Conservation (phyloP, 164 flowering plant genomes). For the Liriodendron chinense region DNA sequence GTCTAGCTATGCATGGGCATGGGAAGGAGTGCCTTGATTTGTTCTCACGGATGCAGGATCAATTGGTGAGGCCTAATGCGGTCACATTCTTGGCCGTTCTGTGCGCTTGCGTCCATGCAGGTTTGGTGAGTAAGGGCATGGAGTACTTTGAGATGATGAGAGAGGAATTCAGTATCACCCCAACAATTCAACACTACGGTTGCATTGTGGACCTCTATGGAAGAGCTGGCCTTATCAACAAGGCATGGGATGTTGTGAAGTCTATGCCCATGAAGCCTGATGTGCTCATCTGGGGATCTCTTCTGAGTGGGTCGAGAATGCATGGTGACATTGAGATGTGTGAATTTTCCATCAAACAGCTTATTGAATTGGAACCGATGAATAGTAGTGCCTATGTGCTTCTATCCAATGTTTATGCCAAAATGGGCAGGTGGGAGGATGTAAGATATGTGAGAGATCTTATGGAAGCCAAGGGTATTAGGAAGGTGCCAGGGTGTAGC, state of each 20-base stretch:
- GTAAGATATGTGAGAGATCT: slow-evolving; percentile 30
- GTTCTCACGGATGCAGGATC: slow-evolving; percentile 24
- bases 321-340: slow-evolving; percentile 29
- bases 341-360: slow-evolving; percentile 25
- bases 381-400: slow-evolving; percentile 38
- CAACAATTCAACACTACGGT: slow-evolving; percentile 40
- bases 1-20: slow-evolving; percentile 37
- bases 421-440: slow-evolving; percentile 30
- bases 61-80: slow-evolving; percentile 30
- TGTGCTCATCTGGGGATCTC: slow-evolving; percentile 43
- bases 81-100: slow-evolving; percentile 35
- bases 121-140: slow-evolving; percentile 33
- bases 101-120: slow-evolving; percentile 42
- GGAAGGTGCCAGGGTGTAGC: slow-evolving; percentile 43
- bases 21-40: slow-evolving; percentile 22
- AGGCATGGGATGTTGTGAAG: slow-evolving; percentile 31
- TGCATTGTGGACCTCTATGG: slow-evolving; percentile 41
- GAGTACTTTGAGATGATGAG: slow-evolving; percentile 33
- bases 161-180: slow-evolving; percentile 27
- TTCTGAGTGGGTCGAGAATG: slow-evolving; percentile 35
- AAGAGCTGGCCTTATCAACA: slow-evolving; percentile 31
- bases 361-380: slow-evolving; percentile 32
- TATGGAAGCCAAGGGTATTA: slow-evolving; percentile 30
- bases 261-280: slow-evolving; percentile 46
- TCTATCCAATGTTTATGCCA: slow-evolving; percentile 43